Evolutionary conservation across 768 basidiomycete species (phyloP).

Genomic region (Psilocybe cyanescens): DNA sequence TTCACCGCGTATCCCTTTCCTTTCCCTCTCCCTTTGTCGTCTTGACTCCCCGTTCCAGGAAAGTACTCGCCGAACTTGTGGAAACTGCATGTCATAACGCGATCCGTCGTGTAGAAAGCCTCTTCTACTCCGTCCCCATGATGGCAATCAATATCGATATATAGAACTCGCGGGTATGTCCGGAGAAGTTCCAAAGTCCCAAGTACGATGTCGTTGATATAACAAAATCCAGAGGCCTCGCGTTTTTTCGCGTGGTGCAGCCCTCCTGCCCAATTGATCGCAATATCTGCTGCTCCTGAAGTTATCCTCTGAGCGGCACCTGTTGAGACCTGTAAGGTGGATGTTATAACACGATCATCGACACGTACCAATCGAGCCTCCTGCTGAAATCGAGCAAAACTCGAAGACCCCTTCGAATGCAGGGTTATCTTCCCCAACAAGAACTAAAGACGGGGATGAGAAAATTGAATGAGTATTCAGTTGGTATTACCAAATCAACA

Average conservation of each 20-base stretch:
- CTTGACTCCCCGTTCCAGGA: constrained; percentile 84
- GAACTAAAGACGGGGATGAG: constrained; percentile 45
- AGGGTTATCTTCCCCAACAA: constrained; percentile 93
- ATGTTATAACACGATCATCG: background rate
- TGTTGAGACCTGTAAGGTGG: constrained; percentile 27
- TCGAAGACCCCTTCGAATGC: constrained; percentile 97
- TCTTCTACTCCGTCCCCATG: constrained; percentile 99
- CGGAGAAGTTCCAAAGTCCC: constrained; percentile 93
- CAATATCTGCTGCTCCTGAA: constrained; percentile 86
- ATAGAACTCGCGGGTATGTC: constrained; percentile 83
- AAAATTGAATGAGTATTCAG: too few species aligned
- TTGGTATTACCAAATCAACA: too few species aligned
- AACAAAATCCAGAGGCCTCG: constrained; percentile 98
- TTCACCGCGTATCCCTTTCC: constrained; percentile 92
- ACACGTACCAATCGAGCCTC: constrained; percentile 84
- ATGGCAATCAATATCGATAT: constrained; percentile 98
- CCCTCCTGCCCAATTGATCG: constrained; percentile 98
- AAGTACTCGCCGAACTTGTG: constrained; percentile 98
- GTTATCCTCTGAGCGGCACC: constrained; percentile 83
- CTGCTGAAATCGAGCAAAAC: constrained; percentile 95
- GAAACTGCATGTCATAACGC: constrained; percentile 97
- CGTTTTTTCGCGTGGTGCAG: constrained; percentile 98
- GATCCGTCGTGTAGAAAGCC: constrained; percentile 96
- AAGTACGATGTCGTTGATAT: constrained; percentile 97
- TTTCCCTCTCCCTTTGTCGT: constrained; percentile 82